Conservation (phyloP, 2,329 filamentous ascomycete species). For the Stagonosporopsis cucurbitacearum region DNA sequence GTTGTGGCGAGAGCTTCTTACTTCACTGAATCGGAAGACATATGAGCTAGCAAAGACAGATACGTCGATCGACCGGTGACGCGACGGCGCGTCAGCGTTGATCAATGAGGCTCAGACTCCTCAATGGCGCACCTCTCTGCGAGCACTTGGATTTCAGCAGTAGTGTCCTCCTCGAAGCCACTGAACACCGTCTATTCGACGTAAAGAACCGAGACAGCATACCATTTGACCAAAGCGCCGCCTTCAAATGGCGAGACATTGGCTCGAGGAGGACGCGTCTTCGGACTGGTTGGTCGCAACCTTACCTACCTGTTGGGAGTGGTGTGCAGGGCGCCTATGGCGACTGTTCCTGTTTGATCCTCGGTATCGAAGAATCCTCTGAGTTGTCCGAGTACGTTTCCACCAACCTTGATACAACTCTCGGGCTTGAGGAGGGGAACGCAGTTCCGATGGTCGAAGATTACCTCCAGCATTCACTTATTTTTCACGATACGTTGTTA, state of each 20-base stretch:
- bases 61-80: not conserved
- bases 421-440: slow-evolving; percentile 23
- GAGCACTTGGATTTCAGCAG: slow-evolving; percentile 63
- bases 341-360: slow-evolving; percentile 26
- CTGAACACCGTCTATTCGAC: slow-evolving; percentile 52
- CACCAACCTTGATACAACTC: slow-evolving; percentile 35
- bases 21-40: not conserved
- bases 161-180: slow-evolving; percentile 58
- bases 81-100: slow-evolving; percentile 4
- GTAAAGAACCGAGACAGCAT: slow-evolving; percentile 1
- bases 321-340: slow-evolving; percentile 2
- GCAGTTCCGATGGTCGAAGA: slow-evolving; percentile 21
- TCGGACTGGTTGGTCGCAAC: slow-evolving; percentile 43
- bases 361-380: slow-evolving; percentile 19
- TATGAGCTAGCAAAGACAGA: not conserved
- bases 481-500: slow-evolving; percentile 69
- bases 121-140: slow-evolving; percentile 67
- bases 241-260: slow-evolving; percentile 43
- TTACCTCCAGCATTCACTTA: slow-evolving; percentile 81
- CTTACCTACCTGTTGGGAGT: slow-evolving; percentile 31
- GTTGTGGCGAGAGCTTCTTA: not conserved
- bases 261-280: slow-evolving; percentile 23
- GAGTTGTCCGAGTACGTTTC: slow-evolving; percentile 25
- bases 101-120: slow-evolving; percentile 54
- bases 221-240: slow-evolving; percentile 1